Base-by-base conservation (phyloP, 352 stramenopile genomes). In the Globisporangium parvum region DNA sequence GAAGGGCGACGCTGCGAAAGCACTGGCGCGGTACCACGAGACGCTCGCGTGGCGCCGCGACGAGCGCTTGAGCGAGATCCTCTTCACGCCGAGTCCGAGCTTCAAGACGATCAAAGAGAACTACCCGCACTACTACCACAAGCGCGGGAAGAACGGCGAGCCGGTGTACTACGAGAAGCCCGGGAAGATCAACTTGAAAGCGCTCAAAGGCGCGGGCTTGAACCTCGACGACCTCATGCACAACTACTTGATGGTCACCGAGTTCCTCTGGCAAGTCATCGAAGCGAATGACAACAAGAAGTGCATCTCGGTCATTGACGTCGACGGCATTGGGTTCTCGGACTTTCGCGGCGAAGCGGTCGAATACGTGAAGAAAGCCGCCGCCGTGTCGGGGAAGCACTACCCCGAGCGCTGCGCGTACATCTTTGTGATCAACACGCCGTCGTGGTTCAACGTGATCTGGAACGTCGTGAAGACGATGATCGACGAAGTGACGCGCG, bases 371-470 rank as follows among this genome's bases (percentile, higher is more conserved):
- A 77, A 77, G 49, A 88, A 89, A 55, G 74, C 77, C 4, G 68
- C 82, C 5, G 69, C 66, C 0, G 69, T 96, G 33, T 97, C 95
- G 44, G 88, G 88, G 28, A 80, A 80, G 46, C 91, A 98, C 68
- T 98, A 97, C 67, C 94, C 94, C 1, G 86, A 97, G 65, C 80
- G 94, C 20, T 96, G 86, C 40, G 86, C 93, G 56, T 96, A 93
- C 62, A 98, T 97, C 50, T 88, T 97, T 23, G 75, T 98, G 31
- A 87, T 98, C 57, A 98, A 98, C 70, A 88, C 96, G 35, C 94
- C 94, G 15, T 92, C 77, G 45, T 98, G 94, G 94, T 97, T 98
- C 66, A 87, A 82, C 55, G 78, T 87, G 45, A 76, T 97, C 47
- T 98, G 93, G 77, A 97, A 96, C 66, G 77, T 93, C 14, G 82